A percentile compares a stretch with the other conserved stretches of the same genome.
These are phyloP conservation scores for Euptelea pleiosperma DNA, from an alignment of 164 flowering plant species.

Conservation along the genomic window DNA sequence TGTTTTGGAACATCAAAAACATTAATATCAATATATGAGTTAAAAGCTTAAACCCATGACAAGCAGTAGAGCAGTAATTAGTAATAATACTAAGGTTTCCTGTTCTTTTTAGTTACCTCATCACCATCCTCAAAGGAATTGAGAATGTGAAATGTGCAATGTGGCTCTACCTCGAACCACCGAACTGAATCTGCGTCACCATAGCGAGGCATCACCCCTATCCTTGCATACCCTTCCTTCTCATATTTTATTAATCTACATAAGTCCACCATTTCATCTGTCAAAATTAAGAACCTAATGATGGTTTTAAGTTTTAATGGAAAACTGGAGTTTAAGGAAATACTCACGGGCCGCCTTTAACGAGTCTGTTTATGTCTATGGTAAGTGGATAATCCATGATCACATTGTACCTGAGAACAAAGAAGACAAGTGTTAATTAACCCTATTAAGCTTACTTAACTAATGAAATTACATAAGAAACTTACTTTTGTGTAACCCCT, in stretches of 20 bases:
- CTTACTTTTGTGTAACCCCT: constrained; percentile 50
- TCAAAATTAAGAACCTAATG: no score
- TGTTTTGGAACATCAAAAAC: no score
- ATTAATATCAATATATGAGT: no score
- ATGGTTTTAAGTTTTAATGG: no score
- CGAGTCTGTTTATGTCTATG: constrained; percentile 38
- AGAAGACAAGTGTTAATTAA: no score
- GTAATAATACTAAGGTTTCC: no score
- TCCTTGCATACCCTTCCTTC: constrained; percentile 42
- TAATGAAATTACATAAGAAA: neutral
- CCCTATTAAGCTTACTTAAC: neutral
- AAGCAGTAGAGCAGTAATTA: no score
- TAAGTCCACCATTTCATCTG: no score
- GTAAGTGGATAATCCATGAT: constrained; percentile 50
- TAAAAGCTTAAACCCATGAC: no score
- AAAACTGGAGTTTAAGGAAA: neutral
- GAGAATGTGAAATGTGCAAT: constrained; percentile 46
- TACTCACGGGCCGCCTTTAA: constrained; percentile 54
- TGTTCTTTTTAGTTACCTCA: no score
- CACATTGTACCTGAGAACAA: constrained; percentile 47
- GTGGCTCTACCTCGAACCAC: constrained; percentile 55
- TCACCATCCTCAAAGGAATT: constrained; percentile 52
- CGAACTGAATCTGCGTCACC: constrained; percentile 41
- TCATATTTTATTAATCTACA: constrained; percentile 45
- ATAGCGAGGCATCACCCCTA: constrained; percentile 60